These are phyloP conservation scores for Babesia divergens DNA, from an alignment of 169 alveolate species.

Conservation along the genomic window DNA sequence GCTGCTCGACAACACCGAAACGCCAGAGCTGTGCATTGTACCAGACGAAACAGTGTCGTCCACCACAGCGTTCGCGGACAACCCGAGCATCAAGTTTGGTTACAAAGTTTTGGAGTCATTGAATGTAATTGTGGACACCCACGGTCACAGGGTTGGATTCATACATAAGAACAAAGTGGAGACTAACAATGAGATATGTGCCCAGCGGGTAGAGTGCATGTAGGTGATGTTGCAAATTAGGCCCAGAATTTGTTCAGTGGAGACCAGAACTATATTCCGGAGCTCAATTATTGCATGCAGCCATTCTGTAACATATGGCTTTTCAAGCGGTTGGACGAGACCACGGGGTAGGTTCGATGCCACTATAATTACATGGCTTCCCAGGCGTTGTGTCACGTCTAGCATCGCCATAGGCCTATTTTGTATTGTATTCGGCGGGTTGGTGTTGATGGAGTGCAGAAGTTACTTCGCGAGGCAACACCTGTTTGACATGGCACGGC, in stretches of 20 bases:
- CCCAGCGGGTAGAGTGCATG: slow-evolving; percentile 36
- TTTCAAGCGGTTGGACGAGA: slow-evolving; percentile 65
- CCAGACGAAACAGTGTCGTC: slow-evolving; percentile 64
- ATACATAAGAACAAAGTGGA: slow-evolving; percentile 48
- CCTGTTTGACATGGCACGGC: slow-evolving; percentile 27
- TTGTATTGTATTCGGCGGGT: background rate
- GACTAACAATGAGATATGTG: slow-evolving; percentile 50
- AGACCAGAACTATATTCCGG: slow-evolving; percentile 70
- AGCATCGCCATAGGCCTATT: background rate
- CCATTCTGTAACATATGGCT: slow-evolving; percentile 75
- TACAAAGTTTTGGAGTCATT: slow-evolving; percentile 69
- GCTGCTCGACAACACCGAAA: slow-evolving; percentile 54
- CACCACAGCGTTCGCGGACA: slow-evolving; percentile 61
- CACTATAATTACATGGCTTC: background rate
- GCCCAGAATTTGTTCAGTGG: slow-evolving; percentile 46
- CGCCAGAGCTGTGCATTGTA: slow-evolving; percentile 54
- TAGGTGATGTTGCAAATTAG: background rate
- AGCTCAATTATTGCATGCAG: slow-evolving; percentile 70
- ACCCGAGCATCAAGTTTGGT: slow-evolving; percentile 73
- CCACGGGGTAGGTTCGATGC: slow-evolving; percentile 31
- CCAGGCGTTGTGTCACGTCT: slow-evolving; percentile 53
- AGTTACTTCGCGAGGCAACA: slow-evolving; percentile 22
- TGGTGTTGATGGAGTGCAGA: slow-evolving; percentile 19
- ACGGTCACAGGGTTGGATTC: slow-evolving; percentile 68
- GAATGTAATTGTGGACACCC: slow-evolving; percentile 68